phyloP scores from a whole-genome alignment of 1,284 basidiomycete genomes.

The Afroboletus lepidellus region DNA sequence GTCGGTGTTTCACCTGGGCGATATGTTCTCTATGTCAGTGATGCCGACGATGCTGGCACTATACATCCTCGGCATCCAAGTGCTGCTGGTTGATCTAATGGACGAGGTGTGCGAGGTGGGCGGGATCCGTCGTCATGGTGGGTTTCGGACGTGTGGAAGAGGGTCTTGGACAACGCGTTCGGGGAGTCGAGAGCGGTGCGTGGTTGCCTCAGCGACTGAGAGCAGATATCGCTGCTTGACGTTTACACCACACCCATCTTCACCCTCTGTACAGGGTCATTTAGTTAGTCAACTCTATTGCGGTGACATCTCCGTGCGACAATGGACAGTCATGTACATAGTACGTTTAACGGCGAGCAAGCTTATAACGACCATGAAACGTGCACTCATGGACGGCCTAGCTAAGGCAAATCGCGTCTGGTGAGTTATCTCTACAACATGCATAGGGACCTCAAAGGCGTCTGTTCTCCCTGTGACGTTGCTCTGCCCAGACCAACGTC shows the following conservation, averaged over 20 bases:
- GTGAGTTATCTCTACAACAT: constrained; percentile 53
- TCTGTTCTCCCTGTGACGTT: constrained; percentile 20
- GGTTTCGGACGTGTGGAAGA: constrained; percentile 61
- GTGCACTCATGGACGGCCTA: constrained; percentile 17
- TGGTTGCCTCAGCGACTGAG: constrained; percentile 43
- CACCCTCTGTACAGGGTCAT: constrained; percentile 51
- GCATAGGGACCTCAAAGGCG: constrained; percentile 60
- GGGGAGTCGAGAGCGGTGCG: constrained; percentile 38
- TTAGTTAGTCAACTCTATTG: constrained; percentile 46
- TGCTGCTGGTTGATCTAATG: constrained; percentile 51
- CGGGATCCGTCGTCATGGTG: constrained; percentile 43
- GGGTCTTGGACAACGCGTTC: constrained; percentile 47
- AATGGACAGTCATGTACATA: constrained; percentile 48
- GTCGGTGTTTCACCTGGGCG: neutral
- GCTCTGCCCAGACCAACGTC: constrained; percentile 49
- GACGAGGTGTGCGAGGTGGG: constrained; percentile 46
- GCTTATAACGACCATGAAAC: neutral
- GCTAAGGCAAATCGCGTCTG: constrained; percentile 53
- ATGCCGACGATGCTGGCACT: constrained; percentile 49
- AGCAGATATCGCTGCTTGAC: constrained; percentile 53
- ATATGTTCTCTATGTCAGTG: constrained; percentile 38
- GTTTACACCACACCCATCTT: constrained; percentile 50
- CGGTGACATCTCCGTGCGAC: constrained; percentile 62
- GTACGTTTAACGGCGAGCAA: constrained; percentile 41
- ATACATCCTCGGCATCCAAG: constrained; percentile 42